Percentiles rank a stretch among this genome's conserved stretches.
Conservation (phyloP, 2,329 filamentous ascomycete species). For the Aspergillaceae sp. region DNA sequence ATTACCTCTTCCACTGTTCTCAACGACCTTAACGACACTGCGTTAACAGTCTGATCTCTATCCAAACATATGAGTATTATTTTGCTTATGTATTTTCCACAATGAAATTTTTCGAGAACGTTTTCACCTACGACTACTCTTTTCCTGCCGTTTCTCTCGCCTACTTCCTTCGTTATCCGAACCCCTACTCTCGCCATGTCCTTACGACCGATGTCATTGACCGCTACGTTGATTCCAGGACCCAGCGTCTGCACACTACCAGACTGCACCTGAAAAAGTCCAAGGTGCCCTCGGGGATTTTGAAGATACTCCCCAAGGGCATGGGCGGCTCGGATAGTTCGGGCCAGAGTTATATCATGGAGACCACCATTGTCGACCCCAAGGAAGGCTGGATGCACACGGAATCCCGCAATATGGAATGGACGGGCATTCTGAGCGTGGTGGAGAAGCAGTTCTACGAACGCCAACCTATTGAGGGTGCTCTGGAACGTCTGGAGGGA, state of each 20-base stretch:
- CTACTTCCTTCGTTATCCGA: conserved; percentile 62
- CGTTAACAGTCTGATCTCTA: background rate
- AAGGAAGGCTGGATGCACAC: conserved; percentile 59
- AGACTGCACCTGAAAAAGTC: conserved; percentile 56
- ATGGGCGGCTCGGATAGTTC: conserved; percentile 50
- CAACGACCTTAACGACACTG: too few species aligned
- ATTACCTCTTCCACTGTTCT: too few species aligned
- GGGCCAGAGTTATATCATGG: conserved; percentile 55
- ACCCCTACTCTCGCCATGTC: conserved; percentile 58
- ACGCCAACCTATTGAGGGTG: conserved; percentile 31
- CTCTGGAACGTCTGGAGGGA: conserved; percentile 15
- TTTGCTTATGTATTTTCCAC: conserved; percentile 20
- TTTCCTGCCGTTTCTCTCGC: conserved; percentile 59
- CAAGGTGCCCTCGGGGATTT: conserved; percentile 52
- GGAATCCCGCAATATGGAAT: conserved; percentile 56
- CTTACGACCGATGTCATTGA: conserved; percentile 59
- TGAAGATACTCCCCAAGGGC: conserved; percentile 53
- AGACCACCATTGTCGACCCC: conserved; percentile 53
- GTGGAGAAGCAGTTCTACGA: conserved; percentile 53
- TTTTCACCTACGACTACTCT: conserved; percentile 55
- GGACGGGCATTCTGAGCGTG: conserved; percentile 56
- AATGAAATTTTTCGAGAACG: conserved; percentile 47
- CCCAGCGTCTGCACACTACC: conserved; percentile 52
- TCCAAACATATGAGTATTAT: background rate
- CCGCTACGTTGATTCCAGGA: conserved; percentile 51